Conservation (phyloP, 768 basidiomycete species). For the Tylopilus sp. region DNA sequence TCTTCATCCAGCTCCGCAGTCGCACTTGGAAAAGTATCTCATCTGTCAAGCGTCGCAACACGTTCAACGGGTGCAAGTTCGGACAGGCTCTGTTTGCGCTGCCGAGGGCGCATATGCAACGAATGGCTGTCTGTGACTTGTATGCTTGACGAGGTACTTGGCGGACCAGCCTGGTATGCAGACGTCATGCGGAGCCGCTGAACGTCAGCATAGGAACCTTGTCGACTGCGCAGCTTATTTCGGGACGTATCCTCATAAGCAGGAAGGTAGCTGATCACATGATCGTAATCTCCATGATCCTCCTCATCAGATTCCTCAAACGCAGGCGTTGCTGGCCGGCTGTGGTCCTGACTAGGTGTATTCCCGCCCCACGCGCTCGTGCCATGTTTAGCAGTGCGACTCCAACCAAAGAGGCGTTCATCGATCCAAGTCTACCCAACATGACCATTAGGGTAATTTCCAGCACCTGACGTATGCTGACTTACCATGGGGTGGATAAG, state of each 20-base stretch:
- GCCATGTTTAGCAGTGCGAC: conserved; percentile 69
- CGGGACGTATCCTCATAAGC: conserved; percentile 42
- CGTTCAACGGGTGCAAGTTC: conserved; percentile 61
- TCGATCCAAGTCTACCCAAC: conserved; percentile 76
- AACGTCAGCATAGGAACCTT: conserved; percentile 78
- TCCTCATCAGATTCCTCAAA: conserved; percentile 84
- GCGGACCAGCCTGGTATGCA: conserved; percentile 8
- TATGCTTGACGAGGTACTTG: conserved; percentile 14
- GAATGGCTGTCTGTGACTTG: conserved; percentile 35
- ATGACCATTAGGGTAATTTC: neutral
- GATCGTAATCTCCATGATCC: conserved; percentile 87
- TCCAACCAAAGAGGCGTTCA: conserved; percentile 92
- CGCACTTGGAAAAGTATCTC: conserved; percentile 57
- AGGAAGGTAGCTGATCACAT: conserved; percentile 69
- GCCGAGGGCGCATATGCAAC: conserved; percentile 48
- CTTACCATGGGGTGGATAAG: conserved; percentile 84
- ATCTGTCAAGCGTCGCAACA: conserved; percentile 55
- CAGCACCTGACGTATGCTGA: conserved; percentile 17
- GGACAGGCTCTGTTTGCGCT: conserved; percentile 60
- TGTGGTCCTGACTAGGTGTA: conserved; percentile 52
- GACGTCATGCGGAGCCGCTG: conserved; percentile 55
- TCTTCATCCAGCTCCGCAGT: conserved; percentile 70
- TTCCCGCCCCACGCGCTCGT: conserved; percentile 82
- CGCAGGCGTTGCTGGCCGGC: conserved; percentile 65
- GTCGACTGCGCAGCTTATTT: conserved; percentile 55